A percentile compares a stretch with the other conserved stretches of the same genome.
phyloP scores from a whole-genome alignment of 2,329 filamentous ascomycete genomes.

The Penicillium vulpinum region DNA sequence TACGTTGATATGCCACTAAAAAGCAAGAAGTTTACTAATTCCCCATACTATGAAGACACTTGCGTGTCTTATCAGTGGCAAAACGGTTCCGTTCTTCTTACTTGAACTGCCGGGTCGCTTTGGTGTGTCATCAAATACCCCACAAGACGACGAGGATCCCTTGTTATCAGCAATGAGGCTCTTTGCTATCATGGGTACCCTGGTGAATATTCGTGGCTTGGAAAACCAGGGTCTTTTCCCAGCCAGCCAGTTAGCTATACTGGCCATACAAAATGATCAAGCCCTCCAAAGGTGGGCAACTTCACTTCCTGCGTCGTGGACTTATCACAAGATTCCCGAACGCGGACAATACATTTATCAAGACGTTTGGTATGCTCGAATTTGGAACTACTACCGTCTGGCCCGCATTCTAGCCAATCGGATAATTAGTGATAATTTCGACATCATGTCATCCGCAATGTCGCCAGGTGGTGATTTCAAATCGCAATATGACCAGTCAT shows the following conservation, averaged over 20 bases:
- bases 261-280: not conserved
- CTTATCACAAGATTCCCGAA: not conserved
- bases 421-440: not conserved
- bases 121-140: not conserved
- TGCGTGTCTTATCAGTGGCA: slow-evolving; percentile 1
- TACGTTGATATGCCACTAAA: not conserved
- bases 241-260: not conserved
- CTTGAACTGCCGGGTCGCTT: not conserved
- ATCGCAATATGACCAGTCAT: not conserved
- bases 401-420: not conserved
- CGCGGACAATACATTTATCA: not conserved
- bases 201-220: not conserved
- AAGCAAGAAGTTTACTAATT: not conserved
- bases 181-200: not conserved
- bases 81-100: not conserved
- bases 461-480: not conserved
- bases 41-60: not conserved
- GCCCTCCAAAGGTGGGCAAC: not conserved
- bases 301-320: not conserved
- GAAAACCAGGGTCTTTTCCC: not conserved
- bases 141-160: not conserved
- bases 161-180: slow-evolving; percentile 1
- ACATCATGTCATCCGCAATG: not conserved
- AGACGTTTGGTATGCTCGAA: not conserved
- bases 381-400: slow-evolving; percentile 9